Percentiles rank a stretch among this genome's conserved stretches.
These are phyloP conservation scores for Acanthamoeba culbertsoni DNA, from an alignment of 208 protist genomes.

Conservation along the genomic window DNA sequence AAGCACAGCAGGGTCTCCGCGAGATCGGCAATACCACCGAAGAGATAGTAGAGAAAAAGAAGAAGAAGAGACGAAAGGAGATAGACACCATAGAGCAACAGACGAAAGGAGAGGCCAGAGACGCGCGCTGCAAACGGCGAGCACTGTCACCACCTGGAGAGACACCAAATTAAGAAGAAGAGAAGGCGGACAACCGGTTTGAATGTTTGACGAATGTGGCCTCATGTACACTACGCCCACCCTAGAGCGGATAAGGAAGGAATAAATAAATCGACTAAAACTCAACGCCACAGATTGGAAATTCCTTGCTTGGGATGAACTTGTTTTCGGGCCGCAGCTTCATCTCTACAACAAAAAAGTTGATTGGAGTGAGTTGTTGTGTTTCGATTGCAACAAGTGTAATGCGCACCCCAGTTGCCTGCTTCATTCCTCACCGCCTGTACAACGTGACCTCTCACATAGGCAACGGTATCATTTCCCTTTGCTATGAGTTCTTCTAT, in stretches of 20 bases:
- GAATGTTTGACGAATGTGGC: too few species aligned
- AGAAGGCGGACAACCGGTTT: background rate
- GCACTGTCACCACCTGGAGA: background rate
- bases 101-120: background rate
- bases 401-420: constrained; percentile 31
- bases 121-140: background rate
- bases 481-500: background rate
- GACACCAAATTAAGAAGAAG: background rate
- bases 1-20: background rate
- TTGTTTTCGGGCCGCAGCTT: background rate
- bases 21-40: background rate
- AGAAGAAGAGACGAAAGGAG: background rate
- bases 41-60: background rate
- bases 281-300: background rate
- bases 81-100: background rate
- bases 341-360: background rate
- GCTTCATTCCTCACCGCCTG: background rate
- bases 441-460: background rate
- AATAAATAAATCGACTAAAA: background rate
- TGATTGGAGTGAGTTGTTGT: too few species aligned
- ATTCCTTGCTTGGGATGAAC: background rate
- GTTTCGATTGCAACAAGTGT: background rate
- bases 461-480: background rate
- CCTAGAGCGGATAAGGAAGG: background rate
- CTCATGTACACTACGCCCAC: too few species aligned